Evolutionary conservation across 2,329 filamentous ascomycete species (phyloP).

Genomic region (Ceratocystiopsis sp.): DNA sequence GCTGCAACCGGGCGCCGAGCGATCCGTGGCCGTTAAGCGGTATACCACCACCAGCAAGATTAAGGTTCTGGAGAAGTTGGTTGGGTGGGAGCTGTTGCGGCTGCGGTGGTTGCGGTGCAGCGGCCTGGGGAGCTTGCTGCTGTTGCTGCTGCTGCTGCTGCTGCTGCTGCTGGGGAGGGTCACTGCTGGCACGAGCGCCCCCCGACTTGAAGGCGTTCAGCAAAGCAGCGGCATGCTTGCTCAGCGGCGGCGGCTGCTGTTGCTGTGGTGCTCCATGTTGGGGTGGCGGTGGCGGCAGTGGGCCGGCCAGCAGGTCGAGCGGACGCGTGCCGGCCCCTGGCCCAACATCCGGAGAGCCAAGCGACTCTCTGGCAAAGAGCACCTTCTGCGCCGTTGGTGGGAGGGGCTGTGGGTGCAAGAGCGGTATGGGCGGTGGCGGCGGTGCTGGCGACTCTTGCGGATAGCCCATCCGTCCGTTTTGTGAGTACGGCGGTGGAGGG

Average conservation of each 20-base stretch:
- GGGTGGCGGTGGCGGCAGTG: slow-evolving; percentile 11
- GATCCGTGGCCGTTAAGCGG: too few relatives aligned
- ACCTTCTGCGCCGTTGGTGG: slow-evolving; percentile 39
- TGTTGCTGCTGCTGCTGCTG: neutral
- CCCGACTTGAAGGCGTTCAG: slow-evolving; percentile 23
- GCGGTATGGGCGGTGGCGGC: slow-evolving; percentile 12
- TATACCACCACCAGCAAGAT: too few relatives aligned
- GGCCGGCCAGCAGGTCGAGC: slow-evolving; percentile 3
- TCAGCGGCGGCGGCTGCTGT: slow-evolving; percentile 15
- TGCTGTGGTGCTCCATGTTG: slow-evolving; percentile 7
- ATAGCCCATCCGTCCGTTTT: neutral
- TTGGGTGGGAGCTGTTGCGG: neutral
- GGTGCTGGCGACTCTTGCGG: neutral
- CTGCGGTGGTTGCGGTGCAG: neutral
- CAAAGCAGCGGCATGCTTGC: slow-evolving; percentile 19
- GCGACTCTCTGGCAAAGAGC: slow-evolving; percentile 27
- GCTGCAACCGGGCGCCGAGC: too few relatives aligned
- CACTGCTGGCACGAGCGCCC: neutral
- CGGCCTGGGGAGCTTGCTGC: neutral
- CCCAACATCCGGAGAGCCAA: slow-evolving; percentile 18
- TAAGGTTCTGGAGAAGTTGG: neutral
- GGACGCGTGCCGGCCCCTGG: too few relatives aligned
- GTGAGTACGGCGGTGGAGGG: neutral
- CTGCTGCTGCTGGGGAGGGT: slow-evolving; percentile 1
- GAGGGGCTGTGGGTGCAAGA: slow-evolving; percentile 30